Conservation (phyloP, 139 green algal genomes). For the Coelastrella sp. region DNA sequence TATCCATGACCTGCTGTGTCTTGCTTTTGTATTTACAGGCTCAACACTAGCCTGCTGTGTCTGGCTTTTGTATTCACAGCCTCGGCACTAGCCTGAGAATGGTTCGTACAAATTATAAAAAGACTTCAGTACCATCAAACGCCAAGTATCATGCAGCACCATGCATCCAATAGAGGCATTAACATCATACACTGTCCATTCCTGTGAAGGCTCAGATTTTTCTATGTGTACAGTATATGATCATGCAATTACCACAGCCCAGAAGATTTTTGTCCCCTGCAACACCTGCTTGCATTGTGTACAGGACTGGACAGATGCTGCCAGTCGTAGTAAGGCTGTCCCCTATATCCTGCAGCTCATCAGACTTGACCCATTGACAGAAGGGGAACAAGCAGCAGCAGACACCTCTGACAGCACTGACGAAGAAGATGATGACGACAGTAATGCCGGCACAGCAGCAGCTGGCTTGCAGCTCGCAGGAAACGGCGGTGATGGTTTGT, state of each 20-base stretch:
- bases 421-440: background rate
- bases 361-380: background rate
- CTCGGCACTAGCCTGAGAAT: no score
- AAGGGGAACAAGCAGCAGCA: background rate
- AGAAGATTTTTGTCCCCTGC: no score
- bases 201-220: no score
- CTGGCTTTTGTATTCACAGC: no score
- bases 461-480: constrained; percentile 37
- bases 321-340: constrained; percentile 2
- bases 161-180: no score
- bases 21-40: no score
- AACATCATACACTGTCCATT: no score
- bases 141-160: no score
- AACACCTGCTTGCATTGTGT: background rate
- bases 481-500: constrained; percentile 21
- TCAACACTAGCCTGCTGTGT: no score
- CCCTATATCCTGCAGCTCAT: constrained; percentile 28
- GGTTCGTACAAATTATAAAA: no score
- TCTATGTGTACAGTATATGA: no score
- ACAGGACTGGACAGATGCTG: constrained; percentile 43
- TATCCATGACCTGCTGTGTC: background rate
- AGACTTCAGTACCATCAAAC: background rate
- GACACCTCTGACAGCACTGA: background rate
- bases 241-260: no score
- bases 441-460: background rate